Evolutionary conservation across 129 eudicot species (phyloP).

Genomic region (Mikania micrantha): DNA sequence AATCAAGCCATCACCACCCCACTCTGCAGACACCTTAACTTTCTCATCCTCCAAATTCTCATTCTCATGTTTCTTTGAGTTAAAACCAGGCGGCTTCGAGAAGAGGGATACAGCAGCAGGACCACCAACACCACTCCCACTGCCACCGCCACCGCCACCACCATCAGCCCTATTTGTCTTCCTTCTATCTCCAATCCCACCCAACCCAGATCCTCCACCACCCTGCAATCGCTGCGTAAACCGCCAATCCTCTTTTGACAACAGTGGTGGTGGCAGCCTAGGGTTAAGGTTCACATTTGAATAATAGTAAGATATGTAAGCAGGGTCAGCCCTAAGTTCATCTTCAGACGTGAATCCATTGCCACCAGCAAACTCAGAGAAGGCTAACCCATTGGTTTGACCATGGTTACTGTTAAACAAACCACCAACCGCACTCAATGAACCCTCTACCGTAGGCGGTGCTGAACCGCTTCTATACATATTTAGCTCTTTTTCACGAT

Average conservation of each 20-base stretch:
- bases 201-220: not conserved
- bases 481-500: constrained; percentile 37
- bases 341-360: constrained; percentile 34
- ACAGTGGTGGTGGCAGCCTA: not conserved
- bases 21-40: constrained; percentile 29
- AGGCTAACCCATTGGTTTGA: constrained; percentile 25
- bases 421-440: not conserved
- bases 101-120: constrained; percentile 61
- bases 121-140: not conserved
- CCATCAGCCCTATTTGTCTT: not conserved
- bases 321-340: not conserved
- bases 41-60: constrained; percentile 56
- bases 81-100: constrained; percentile 83
- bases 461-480: not conserved
- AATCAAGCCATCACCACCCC: not conserved
- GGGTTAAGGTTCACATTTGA: not conserved
- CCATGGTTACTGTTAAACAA: not conserved
- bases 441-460: not conserved
- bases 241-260: not conserved
- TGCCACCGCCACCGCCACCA: not conserved
- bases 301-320: not conserved
- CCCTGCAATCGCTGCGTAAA: not conserved
- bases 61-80: constrained; percentile 69
- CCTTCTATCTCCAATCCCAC: not conserved
- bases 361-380: constrained; percentile 55